Evolutionary conservation across 192 early-diverging fungal species (phyloP).

Genomic region (Chytriomyces sp.): DNA sequence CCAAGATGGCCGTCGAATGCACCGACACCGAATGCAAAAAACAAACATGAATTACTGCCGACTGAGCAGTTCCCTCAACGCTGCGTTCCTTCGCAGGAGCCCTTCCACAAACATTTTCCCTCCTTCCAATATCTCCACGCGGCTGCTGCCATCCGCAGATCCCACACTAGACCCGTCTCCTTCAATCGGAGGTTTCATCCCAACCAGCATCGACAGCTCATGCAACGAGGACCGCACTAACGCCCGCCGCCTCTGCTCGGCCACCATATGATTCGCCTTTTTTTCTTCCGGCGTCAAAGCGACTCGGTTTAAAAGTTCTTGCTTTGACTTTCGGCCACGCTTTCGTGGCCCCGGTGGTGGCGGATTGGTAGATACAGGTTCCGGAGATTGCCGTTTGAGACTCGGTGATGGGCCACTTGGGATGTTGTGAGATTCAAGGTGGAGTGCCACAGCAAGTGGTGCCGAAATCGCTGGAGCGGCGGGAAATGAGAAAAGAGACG

Average conservation of each 20-base stretch:
- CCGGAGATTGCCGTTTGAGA: too few relatives aligned
- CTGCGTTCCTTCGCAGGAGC: too few relatives aligned
- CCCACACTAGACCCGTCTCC: constrained; percentile 8
- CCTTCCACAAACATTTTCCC: background rate
- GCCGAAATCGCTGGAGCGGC: too few relatives aligned
- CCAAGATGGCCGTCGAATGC: too few relatives aligned
- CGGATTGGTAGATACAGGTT: too few relatives aligned
- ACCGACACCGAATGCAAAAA: too few relatives aligned
- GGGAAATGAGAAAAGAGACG: too few relatives aligned
- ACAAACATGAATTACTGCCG: too few relatives aligned
- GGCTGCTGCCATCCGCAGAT: background rate
- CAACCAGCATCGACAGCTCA: background rate
- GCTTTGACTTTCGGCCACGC: background rate
- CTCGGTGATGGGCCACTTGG: too few relatives aligned
- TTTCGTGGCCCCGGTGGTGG: background rate
- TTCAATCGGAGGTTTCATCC: constrained; percentile 17
- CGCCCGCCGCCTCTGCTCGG: constrained; percentile 5
- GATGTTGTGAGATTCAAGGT: too few relatives aligned
- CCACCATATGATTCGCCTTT: constrained; percentile 14
- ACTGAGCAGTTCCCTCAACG: too few relatives aligned
- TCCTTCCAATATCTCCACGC: constrained; percentile 21
- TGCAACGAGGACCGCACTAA: background rate
- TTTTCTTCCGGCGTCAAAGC: background rate
- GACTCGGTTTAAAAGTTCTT: background rate
- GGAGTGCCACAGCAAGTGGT: too few relatives aligned